Percentiles rank a stretch among this genome's conserved stretches.
These are phyloP conservation scores for Microthlaspi erraticum DNA, from an alignment of 345 rosid genomes.

Conservation along the genomic window DNA sequence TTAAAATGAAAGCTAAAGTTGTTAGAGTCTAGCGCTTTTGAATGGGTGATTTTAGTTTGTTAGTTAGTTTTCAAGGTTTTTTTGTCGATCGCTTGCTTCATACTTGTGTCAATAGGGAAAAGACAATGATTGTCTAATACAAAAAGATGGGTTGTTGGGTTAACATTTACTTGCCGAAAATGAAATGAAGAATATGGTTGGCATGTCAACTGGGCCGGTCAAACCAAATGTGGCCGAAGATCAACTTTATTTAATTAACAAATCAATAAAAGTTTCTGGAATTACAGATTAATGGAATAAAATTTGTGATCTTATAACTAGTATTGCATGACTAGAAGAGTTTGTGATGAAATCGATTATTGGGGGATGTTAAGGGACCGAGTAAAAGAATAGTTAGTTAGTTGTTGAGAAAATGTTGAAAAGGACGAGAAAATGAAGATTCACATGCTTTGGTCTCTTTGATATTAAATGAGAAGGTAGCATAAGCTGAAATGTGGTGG, in stretches of 20 bases:
- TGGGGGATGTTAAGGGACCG: constrained; percentile 15
- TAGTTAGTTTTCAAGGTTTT: constrained; percentile 16
- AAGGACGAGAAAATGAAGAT: constrained; percentile 38
- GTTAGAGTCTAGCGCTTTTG: background rate
- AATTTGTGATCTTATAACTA: background rate
- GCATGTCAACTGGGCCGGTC: background rate
- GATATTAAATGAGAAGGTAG: constrained; percentile 29
- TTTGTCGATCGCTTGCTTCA: constrained; percentile 6
- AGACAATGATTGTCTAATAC: background rate
- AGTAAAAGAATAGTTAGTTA: constrained; percentile 36
- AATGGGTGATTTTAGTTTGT: constrained; percentile 9
- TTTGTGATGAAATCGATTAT: constrained; percentile 9
- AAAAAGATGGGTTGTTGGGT: background rate
- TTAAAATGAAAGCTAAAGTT: constrained; percentile 7
- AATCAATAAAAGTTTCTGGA: too few relatives aligned
- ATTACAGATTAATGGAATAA: background rate
- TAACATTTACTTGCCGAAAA: background rate
- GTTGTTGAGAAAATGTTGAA: constrained; percentile 26
- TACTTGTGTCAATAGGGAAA: constrained; percentile 20
- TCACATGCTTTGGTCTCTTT: constrained; percentile 43
- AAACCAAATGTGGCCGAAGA: background rate
- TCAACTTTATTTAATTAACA: background rate
- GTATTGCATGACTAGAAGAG: background rate
- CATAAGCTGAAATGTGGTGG: constrained; percentile 20
- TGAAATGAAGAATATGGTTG: background rate